Conservation (phyloP, 768 basidiomycete species). For the Strobilomyces confusus region DNA sequence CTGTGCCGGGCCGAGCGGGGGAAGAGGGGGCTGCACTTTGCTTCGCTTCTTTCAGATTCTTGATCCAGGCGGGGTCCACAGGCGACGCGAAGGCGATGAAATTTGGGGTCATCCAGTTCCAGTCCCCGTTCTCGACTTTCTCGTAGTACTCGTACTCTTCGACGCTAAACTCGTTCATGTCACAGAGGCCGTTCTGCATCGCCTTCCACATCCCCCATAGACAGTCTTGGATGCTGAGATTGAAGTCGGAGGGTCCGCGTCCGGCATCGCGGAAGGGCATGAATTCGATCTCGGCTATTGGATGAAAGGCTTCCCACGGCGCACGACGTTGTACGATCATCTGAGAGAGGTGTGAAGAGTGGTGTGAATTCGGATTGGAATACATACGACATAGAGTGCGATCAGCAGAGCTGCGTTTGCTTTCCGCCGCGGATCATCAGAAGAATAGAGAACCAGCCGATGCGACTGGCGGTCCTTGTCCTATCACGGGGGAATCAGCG, state of each 20-base stretch:
- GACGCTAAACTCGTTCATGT: constrained; percentile 90
- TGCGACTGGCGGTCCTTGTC: constrained; percentile 71
- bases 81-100: constrained; percentile 96
- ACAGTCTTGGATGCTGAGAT: constrained; percentile 89
- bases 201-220: constrained; percentile 86
- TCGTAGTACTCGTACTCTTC: constrained; percentile 94
- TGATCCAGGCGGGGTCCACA: constrained; percentile 76
- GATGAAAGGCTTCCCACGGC: constrained; percentile 94
- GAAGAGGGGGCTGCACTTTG: constrained; percentile 29
- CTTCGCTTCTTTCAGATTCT: constrained; percentile 64
- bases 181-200: constrained; percentile 88
- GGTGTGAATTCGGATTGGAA: constrained; percentile 2
- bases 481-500: constrained; percentile 37
- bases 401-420: constrained; percentile 94
- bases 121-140: constrained; percentile 92
- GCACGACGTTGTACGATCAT: constrained; percentile 88
- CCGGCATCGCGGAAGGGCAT: constrained; percentile 97
- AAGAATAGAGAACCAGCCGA: constrained; percentile 83
- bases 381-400: constrained; percentile 84
- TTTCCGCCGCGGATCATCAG: constrained; percentile 79
- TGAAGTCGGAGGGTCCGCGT: constrained; percentile 87
- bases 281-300: constrained; percentile 87
- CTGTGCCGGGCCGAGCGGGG: constrained; percentile 27
- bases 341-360: constrained; percentile 39
- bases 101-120: constrained; percentile 92